A percentile compares a stretch with the other conserved stretches of the same genome.
phyloP scores from a whole-genome alignment of 768 basidiomycete species.

The Neoboletus brunneissimus region DNA sequence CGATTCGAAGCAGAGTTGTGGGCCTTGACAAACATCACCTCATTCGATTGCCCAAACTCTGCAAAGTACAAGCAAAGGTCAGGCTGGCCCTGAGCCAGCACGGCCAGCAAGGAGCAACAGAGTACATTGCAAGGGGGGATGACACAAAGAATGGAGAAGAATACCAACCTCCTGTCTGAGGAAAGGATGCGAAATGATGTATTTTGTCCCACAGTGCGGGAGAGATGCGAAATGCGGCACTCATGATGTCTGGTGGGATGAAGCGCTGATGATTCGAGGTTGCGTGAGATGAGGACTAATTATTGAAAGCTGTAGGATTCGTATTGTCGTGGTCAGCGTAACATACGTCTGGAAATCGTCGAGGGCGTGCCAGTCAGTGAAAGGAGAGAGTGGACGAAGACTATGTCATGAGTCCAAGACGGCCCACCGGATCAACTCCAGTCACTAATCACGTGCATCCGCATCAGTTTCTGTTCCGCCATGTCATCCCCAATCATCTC shows the following conservation, averaged over 20 bases:
- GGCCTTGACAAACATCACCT: neutral
- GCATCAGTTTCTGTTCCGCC: too few relatives aligned
- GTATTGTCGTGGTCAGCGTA: neutral
- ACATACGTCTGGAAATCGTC: slow-evolving; percentile 5
- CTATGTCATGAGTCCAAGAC: neutral
- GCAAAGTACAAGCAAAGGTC: neutral
- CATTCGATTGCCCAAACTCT: neutral
- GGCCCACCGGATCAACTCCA: neutral
- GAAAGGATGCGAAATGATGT: slow-evolving; percentile 87
- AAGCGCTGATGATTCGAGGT: neutral
- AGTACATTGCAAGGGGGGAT: neutral
- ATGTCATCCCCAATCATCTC: slow-evolving; percentile 1
- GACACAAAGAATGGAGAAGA: neutral
- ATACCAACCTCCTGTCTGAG: slow-evolving; percentile 81
- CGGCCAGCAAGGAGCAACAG: too few relatives aligned
- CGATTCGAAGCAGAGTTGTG: neutral
- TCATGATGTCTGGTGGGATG: slow-evolving; percentile 28
- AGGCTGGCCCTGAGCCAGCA: neutral
- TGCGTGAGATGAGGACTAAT: neutral
- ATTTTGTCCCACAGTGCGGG: slow-evolving; percentile 85
- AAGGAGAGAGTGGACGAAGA: neutral
- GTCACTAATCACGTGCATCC: slow-evolving; percentile 14
- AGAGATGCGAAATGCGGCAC: slow-evolving; percentile 63
- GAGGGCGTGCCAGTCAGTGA: neutral
- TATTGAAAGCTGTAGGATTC: neutral